Base-by-base conservation (phyloP, 768 basidiomycete species). In the Podaxis sp. region DNA sequence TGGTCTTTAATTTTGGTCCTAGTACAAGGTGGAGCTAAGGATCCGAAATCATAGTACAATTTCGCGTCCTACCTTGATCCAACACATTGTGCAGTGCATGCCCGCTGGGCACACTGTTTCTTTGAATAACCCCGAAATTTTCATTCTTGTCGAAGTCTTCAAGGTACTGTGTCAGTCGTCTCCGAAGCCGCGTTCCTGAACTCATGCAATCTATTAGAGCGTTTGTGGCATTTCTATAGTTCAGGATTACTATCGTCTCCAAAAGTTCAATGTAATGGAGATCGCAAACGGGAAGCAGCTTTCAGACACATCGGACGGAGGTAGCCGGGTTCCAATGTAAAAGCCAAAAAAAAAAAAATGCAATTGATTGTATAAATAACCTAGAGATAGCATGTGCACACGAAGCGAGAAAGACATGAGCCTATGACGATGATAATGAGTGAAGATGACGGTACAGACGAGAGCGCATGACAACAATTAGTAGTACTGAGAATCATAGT, bases 11-110 rank as follows among this genome's bases (percentile, higher is more conserved):
- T 58, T 48, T 17, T 51, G 13, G n/a, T 56, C 28, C 50, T 33
- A 94, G 93, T 95, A 91, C 77, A 93, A 93, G 72, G 85, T 94
- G 40, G 91, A 94, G 67, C 69, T 91, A 55, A 82, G 87, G 55
- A 74, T 88, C 33, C 84, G 92, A 46, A 93, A 93, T 69, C 92
- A 94, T 65, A 88, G 80, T n/a, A 87, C 85, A 4, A 72, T 94
- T 26, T 67, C 82, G 10, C 84, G 89, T 15, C 77, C 80, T 54
- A 74, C 70, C 8, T 72, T 94, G 28, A 87, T 93, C 30, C 81
- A 90, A 62, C 83, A 82, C 54, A 78, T 94, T 41, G 92, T 88
- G 0, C 79, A 82, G 66, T 89, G 87, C 68, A 84, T 93, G 12
- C 91, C 91, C 0, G 78, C 78, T 58, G 82, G 81, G 12, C 89